These are phyloP conservation scores for Ganoderma sinense DNA, from an alignment of 1,284 basidiomycete genomes.

Conservation along the genomic window DNA sequence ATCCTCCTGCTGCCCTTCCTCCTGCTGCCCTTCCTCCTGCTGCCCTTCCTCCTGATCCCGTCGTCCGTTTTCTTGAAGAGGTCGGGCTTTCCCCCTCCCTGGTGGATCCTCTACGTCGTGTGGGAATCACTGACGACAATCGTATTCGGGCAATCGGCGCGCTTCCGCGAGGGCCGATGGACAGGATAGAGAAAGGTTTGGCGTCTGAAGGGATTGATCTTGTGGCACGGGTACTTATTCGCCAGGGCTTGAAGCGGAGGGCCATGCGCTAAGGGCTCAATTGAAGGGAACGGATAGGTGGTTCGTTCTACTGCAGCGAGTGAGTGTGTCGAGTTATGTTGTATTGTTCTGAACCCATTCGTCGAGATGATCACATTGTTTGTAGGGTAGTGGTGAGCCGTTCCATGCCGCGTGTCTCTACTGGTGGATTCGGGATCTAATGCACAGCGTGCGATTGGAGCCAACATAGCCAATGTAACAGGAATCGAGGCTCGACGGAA, in stretches of 20 bases:
- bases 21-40: not conserved
- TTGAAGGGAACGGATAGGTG: not conserved
- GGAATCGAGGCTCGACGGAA: not conserved
- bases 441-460: not conserved
- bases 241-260: constrained; percentile 8
- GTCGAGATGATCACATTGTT: not conserved
- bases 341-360: not conserved
- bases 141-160: constrained; percentile 7
- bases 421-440: not conserved
- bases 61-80: constrained; percentile 10
- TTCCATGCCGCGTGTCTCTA: not conserved
- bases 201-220: constrained; percentile 8
- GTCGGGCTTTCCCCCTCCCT: constrained; percentile 5
- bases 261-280: not conserved
- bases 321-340: not conserved
- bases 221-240: constrained; percentile 9
- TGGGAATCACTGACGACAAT: constrained; percentile 10
- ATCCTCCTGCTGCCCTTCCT: not conserved
- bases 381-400: not conserved
- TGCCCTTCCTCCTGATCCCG: constrained; percentile 2
- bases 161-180: constrained; percentile 3
- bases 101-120: not conserved
- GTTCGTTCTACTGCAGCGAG: not conserved
- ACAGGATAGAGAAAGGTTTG: constrained; percentile 8
- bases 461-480: not conserved